Evolutionary conservation across 495 filamentous ascomycete species (phyloP), one percentile per base, ranked within the genome.

Genomic region (Paragyromitra xinjiangensis): DNA sequence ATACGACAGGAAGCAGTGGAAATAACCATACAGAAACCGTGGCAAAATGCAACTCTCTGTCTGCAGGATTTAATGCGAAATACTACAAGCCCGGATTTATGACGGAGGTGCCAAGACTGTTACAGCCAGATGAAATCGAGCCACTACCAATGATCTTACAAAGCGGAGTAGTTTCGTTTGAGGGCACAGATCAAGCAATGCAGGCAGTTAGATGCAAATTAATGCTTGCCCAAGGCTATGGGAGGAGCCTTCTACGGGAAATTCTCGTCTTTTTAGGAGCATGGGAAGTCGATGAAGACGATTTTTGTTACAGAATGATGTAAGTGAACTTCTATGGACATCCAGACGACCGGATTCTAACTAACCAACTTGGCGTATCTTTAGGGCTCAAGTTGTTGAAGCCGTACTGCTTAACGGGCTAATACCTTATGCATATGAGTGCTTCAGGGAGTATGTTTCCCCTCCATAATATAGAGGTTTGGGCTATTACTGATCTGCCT

Each of bases 231-330:
- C 91, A 92, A 79, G 90, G 91, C 70, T 90, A 89, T 64, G 91
- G 91, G 12, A 87, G 92, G 22, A 92, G 91, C 71, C 82, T 93
- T 19, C 84, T 93, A 6, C 87, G 91, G 50, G 91, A 93, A 65
- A 85, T 93, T 42, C 82, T 93, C 29, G 92, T 93, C 65, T 93
- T 93, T 82, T 89, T 93, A 45, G 91, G 91, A 6, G 92, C 92
- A 22, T 93, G 91, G 91, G 91, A 93, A 80, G 86, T 93, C 16
- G 89, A 90, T n/a, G 91, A 93, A 71, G 90, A 92, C 26, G 91
- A 93, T 79, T 86, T 92, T 14, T 93, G 92, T 80, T 92, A 91
- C 84, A 92, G 90, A 81, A 88, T 93, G 84, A 93, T 93, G 91
- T 82, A 44, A 63, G 75, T 3, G 24, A 12, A 48, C 22, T 24